Conservation (phyloP, 2,329 filamentous ascomycete species). For the Fusarium subglutinans region DNA sequence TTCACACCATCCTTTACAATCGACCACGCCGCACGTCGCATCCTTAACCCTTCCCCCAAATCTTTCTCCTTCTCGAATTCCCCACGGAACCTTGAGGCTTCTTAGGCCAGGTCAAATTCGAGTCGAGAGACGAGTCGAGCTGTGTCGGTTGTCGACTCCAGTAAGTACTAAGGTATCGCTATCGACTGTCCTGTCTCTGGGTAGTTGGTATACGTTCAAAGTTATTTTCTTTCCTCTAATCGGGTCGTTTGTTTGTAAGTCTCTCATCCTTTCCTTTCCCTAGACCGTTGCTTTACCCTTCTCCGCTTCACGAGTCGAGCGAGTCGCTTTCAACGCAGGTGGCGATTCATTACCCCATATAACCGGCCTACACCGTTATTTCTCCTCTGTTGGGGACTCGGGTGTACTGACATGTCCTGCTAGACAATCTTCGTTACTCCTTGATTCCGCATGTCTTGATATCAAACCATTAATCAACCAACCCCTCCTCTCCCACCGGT, state of each 20-base stretch:
- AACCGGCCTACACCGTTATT: slow-evolving; percentile 34
- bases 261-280: background rate
- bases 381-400: slow-evolving; percentile 11
- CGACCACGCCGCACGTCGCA: slow-evolving; percentile 31
- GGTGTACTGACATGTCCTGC: slow-evolving; percentile 31
- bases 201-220: slow-evolving; percentile 12
- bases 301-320: slow-evolving; percentile 27
- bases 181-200: slow-evolving; percentile 12
- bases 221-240: slow-evolving; percentile 16
- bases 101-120: slow-evolving; percentile 23
- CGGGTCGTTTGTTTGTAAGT: slow-evolving; percentile 38
- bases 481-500: slow-evolving; percentile 31
- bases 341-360: slow-evolving; percentile 45
- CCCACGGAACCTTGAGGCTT: slow-evolving; percentile 23
- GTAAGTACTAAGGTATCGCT: slow-evolving; percentile 24
- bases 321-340: slow-evolving; percentile 30
- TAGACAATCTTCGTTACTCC: slow-evolving; percentile 35
- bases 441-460: slow-evolving; percentile 45
- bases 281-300: background rate
- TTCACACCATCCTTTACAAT: slow-evolving; percentile 31
- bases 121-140: slow-evolving; percentile 14
- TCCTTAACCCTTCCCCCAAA: slow-evolving; percentile 35
- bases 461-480: slow-evolving; percentile 33
- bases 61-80: slow-evolving; percentile 30
- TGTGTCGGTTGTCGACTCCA: slow-evolving; percentile 3